Evolutionary conservation across 1,284 basidiomycete genomes (phyloP).

Genomic region (Austroboletus niveus): DNA sequence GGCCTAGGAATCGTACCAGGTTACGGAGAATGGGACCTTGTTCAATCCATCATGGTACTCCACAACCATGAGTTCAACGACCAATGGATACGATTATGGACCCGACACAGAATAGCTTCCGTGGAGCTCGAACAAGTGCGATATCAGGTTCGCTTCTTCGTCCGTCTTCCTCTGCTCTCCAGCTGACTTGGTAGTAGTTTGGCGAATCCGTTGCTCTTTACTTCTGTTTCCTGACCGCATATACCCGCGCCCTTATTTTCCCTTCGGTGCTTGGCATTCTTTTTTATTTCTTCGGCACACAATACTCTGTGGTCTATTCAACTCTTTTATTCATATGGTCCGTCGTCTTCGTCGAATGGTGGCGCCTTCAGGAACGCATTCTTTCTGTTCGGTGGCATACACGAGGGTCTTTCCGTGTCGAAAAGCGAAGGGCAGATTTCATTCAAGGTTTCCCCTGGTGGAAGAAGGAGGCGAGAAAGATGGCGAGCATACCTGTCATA

Average conservation of each 20-base stretch:
- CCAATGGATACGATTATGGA: constrained; percentile 34
- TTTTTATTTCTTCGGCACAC: constrained; percentile 63
- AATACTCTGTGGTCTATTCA: constrained; percentile 81
- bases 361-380: constrained; percentile 81
- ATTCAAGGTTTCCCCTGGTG: constrained; percentile 64
- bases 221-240: constrained; percentile 84
- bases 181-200: constrained; percentile 50
- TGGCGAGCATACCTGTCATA: constrained; percentile 79
- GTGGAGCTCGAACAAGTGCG: constrained; percentile 40
- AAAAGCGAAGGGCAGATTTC: constrained; percentile 72
- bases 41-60: constrained; percentile 79
- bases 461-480: constrained; percentile 72
- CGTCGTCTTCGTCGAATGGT: constrained; percentile 83
- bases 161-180: background rate
- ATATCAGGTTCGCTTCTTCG: constrained; percentile 33
- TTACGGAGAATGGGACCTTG: constrained; percentile 69
- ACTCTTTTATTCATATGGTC: constrained; percentile 77
- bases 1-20: constrained; percentile 79
- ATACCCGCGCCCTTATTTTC: constrained; percentile 74
- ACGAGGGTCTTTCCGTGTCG: constrained; percentile 73
- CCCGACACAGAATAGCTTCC: constrained; percentile 27
- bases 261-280: constrained; percentile 61
- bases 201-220: constrained; percentile 89
- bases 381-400: constrained; percentile 82
- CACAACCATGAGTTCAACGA: constrained; percentile 82